Conservation (phyloP, 2,329 filamentous ascomycete species). For the Talaromyces marneffei region DNA sequence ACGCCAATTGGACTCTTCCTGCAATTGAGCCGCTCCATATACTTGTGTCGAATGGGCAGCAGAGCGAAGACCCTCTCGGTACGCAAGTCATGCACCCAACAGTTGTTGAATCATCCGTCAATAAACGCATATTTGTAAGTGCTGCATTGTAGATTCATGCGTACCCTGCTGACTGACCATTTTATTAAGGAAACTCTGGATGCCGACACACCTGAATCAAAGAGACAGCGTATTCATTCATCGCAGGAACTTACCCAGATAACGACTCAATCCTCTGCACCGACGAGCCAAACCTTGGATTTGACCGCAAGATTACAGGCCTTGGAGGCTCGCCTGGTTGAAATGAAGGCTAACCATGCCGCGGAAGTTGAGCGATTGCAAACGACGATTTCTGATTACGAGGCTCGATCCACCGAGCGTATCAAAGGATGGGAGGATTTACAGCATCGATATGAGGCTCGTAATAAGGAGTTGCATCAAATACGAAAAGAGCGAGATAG, state of each 20-base stretch:
- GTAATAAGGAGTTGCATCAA: conserved; percentile 33
- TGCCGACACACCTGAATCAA: conserved; percentile 24
- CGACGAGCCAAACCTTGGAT: conserved; percentile 24
- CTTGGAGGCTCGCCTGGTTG: conserved; percentile 26
- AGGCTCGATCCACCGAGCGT: conserved; percentile 28
- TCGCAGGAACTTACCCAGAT: conserved; percentile 32
- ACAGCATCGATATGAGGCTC: conserved; percentile 43
- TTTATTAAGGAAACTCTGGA: conserved; percentile 28
- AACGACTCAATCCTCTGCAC: conserved; percentile 30
- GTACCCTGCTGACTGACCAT: background rate
- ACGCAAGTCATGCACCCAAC: conserved; percentile 15
- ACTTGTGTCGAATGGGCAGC: conserved; percentile 23
- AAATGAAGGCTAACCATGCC: conserved; percentile 28
- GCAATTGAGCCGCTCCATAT: conserved; percentile 34
- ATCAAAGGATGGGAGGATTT: conserved; percentile 30
- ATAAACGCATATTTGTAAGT: conserved; percentile 32
- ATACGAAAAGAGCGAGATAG: conserved; percentile 33
- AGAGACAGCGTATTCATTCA: conserved; percentile 33
- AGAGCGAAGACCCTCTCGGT: background rate
- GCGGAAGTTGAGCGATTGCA: conserved; percentile 29
- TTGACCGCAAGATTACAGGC: conserved; percentile 25
- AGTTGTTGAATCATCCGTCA: conserved; percentile 11
- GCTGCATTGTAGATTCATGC: background rate
- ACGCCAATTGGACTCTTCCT: conserved; percentile 34
- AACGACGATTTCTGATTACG: conserved; percentile 21